phyloP scores from a whole-genome alignment of 306 rosid species.

The Adenanthera pavonina region DNA sequence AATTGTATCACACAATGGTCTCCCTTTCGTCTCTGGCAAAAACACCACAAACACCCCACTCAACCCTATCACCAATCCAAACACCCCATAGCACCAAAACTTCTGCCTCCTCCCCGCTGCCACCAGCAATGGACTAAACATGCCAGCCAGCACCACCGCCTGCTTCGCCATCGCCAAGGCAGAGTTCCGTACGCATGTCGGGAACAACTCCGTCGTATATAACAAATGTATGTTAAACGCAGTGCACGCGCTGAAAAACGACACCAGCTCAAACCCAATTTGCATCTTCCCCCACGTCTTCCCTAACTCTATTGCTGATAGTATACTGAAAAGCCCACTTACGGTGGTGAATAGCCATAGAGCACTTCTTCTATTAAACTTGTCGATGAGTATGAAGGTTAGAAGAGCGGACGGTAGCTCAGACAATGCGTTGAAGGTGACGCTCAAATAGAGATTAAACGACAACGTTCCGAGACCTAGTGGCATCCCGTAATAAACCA shows the following conservation, averaged over 20 bases:
- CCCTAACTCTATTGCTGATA: conserved; percentile 44
- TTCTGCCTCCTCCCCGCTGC: conserved; percentile 52
- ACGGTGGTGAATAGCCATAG: conserved; percentile 34
- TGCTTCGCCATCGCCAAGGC: conserved; percentile 69
- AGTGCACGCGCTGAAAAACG: conserved; percentile 63
- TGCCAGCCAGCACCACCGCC: conserved; percentile 72
- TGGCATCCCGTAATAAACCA: conserved; percentile 77
- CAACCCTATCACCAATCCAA: conserved; percentile 55
- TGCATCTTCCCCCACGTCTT: conserved; percentile 30
- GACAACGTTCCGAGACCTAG: conserved; percentile 56
- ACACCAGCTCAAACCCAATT: conserved; percentile 58
- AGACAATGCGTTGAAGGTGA: conserved; percentile 63
- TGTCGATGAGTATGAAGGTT: conserved; percentile 43
- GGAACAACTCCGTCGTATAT: conserved; percentile 63
- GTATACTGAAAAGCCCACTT: conserved; percentile 56
- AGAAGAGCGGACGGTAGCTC: conserved; percentile 63
- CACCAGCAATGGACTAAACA: conserved; percentile 55
- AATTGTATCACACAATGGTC: conserved; percentile 59
- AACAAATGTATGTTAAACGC: conserved; percentile 49
- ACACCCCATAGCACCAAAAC: conserved; percentile 60
- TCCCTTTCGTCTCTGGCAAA: conserved; percentile 70
- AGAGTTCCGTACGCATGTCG: conserved; percentile 71
- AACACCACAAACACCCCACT: conserved; percentile 57
- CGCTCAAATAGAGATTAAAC: conserved; percentile 61
- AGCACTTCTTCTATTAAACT: conserved; percentile 50